Base-by-base conservation (phyloP, 2,329 filamentous ascomycete genomes). In the Aspergillus flavus region DNA sequence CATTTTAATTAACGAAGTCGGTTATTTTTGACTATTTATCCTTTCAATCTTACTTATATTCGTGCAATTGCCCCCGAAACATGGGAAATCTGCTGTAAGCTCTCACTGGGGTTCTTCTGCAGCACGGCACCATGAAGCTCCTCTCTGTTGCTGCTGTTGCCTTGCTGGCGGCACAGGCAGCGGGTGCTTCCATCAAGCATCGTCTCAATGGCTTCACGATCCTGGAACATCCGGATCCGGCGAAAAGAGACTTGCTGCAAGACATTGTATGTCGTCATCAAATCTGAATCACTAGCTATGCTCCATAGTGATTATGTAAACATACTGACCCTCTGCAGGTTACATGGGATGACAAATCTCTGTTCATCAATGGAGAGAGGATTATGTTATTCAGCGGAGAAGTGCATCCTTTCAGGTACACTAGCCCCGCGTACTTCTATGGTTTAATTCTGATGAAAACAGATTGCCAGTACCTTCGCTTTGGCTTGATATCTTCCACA, bases 401-500 rank as follows among this genome's bases (percentile, higher is more conserved):
- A 73, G 84, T 93, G 3, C 91, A 94, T 72, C 89, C 90, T 0
- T 93, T 84, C 73, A 80, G 82, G 82, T 83, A 76, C 23, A 32
- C 36, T 28, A 41, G 43, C 23, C 5, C 5, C 30, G 19, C 36
- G n/a, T 16, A 10, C 55, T 60, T 19, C 26, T 48, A 16, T 23
- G 21, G 19, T 6, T n/a, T 6, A 16, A 14, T 3, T 23, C 63
- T 69, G 28, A 69, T 45, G 7, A 16, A 7, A 16, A 1, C 58
- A 84, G 86, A 68, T 77, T 90, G 1, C 87, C 88, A 1, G 87
- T 90, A 1, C 83, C 86, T 3, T 80, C 81, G 55, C 80, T 91
- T 5, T 89, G 89, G 81, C 81, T 91, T 10, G 92, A 94, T 68
- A 73, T 94, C 2, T 90, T 96, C 69, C 89, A 95, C 71, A 96